A percentile compares a stretch with the other conserved stretches of the same genome.
Evolutionary conservation across 2,329 filamentous ascomycete species (phyloP).

Genomic region (Microthyrium microscopicum): DNA sequence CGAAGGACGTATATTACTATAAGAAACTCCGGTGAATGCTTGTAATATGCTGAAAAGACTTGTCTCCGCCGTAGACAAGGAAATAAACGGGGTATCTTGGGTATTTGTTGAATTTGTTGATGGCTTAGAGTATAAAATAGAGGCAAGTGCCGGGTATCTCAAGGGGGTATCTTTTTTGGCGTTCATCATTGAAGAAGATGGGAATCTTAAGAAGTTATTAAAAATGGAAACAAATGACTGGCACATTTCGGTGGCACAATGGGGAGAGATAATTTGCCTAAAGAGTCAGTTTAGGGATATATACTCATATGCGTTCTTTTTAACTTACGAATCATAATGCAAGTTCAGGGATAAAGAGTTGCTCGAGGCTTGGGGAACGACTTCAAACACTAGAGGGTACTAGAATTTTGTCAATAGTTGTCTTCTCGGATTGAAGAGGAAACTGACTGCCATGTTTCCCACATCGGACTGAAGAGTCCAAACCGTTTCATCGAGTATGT

Average conservation of each 20-base stretch:
- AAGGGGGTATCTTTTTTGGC: too few relatives aligned
- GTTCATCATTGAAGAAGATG: too few relatives aligned
- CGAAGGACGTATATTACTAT: slow-evolving; percentile 20
- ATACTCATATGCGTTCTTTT: not conserved
- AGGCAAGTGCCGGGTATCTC: too few relatives aligned
- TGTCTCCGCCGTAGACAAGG: slow-evolving; percentile 16
- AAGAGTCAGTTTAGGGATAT: not conserved
- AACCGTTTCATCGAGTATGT: slow-evolving; percentile 27
- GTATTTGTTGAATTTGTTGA: too few relatives aligned
- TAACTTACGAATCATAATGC: slow-evolving; percentile 5
- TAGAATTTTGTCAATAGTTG: slow-evolving; percentile 1
- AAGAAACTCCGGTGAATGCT: slow-evolving; percentile 36
- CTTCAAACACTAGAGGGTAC: slow-evolving; percentile 8
- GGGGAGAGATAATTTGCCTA: too few relatives aligned
- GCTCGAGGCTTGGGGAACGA: slow-evolving; percentile 5
- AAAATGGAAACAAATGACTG: too few relatives aligned
- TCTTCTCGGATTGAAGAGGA: not conserved
- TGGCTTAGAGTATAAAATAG: too few relatives aligned
- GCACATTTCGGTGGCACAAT: too few relatives aligned
- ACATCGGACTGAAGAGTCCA: slow-evolving; percentile 35
- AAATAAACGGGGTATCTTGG: not conserved
- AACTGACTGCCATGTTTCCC: slow-evolving; percentile 49
- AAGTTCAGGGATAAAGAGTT: slow-evolving; percentile 5
- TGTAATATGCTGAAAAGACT: slow-evolving; percentile 40
- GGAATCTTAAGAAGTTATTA: too few relatives aligned